Conservation (phyloP, 1,284 basidiomycete species). For the Ganoderma leucocontextum region DNA sequence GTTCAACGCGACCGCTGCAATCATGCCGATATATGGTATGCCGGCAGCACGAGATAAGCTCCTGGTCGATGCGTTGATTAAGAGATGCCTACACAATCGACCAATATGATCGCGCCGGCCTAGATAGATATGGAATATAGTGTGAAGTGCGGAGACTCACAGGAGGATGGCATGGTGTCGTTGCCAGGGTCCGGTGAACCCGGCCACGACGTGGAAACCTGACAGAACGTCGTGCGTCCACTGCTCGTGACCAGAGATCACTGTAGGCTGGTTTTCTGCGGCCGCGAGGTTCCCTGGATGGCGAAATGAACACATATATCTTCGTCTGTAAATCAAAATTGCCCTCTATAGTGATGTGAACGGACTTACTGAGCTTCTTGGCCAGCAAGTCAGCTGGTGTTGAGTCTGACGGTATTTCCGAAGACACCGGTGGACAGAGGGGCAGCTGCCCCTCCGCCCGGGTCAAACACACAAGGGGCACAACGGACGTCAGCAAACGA, state of each 20-base stretch:
- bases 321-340: not conserved
- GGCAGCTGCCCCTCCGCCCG: not conserved
- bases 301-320: not conserved
- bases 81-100: not conserved
- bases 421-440: not conserved
- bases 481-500: not conserved
- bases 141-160: not conserved
- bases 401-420: not conserved
- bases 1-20: not conserved
- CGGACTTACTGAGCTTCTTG: slow-evolving; percentile 1
- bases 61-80: not conserved
- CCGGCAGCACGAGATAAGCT: not conserved
- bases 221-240: not conserved
- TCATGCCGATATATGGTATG: not conserved
- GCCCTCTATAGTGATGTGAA: not conserved
- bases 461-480: no score
- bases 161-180: not conserved
- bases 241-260: not conserved
- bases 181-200: not conserved
- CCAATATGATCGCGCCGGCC: not conserved
- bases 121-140: not conserved
- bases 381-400: not conserved
- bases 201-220: not conserved
- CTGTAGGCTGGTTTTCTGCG: not conserved
- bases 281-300: not conserved